A percentile compares a stretch with the other conserved stretches of the same genome.
Conservation (phyloP, 1,139 yeast genomes). For the Candida sp. region DNA sequence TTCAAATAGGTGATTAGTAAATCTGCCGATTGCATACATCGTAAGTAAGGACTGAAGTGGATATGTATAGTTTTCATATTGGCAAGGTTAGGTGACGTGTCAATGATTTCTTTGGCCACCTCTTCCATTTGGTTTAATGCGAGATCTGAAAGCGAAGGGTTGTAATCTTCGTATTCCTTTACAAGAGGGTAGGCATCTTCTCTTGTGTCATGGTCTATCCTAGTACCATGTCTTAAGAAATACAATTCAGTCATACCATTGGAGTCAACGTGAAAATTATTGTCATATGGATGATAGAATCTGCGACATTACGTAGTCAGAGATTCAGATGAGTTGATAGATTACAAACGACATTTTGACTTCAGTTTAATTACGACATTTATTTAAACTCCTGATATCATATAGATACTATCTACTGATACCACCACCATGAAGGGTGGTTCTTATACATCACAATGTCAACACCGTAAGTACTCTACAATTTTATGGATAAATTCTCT, state of each 20-base stretch:
- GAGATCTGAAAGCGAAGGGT: conserved; percentile 33
- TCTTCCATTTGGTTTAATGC: conserved; percentile 28
- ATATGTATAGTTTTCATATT: conserved; percentile 36
- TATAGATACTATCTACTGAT: no score
- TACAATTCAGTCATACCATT: conserved; percentile 35
- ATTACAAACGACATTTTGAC: no score
- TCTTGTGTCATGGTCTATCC: conserved; percentile 37
- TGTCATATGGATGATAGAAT: not conserved
- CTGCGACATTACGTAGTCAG: not conserved
- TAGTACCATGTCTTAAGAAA: conserved; percentile 45
- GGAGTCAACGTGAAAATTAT: not conserved
- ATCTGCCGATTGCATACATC: conserved; percentile 48
- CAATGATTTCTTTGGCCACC: conserved; percentile 28
- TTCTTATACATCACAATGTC: no score
- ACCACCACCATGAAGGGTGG: no score
- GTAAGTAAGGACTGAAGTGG: conserved; percentile 43
- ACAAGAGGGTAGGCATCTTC: conserved; percentile 19
- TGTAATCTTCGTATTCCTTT: conserved; percentile 31
- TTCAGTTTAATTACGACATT: no score
- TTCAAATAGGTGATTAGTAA: conserved; percentile 30
- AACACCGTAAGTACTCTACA: no score
- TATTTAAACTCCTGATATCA: no score
- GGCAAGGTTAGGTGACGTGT: conserved; percentile 22
- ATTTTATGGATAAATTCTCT: no score
- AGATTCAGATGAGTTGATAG: not conserved